Base-by-base conservation (phyloP, 495 filamentous ascomycete genomes). In the Recurvomyces mirabilis region DNA sequence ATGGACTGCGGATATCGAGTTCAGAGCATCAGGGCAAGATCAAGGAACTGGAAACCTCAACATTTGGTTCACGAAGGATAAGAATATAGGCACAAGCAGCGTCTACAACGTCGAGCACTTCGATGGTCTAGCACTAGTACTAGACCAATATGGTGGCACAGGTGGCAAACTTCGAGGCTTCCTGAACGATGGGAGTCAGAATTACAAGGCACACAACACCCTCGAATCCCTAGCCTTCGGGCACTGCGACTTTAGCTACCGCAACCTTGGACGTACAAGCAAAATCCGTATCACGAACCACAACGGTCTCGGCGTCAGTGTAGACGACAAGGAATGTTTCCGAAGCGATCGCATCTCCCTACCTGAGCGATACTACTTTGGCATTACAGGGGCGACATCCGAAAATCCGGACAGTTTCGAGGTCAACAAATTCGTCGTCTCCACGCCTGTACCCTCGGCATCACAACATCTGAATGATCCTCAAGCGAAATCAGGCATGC, bases 381-480 rank as follows among this genome's bases (percentile, higher is more conserved):
- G 91, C 57, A 66, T 98, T 49, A 82, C 82, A 1, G 91, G 89
- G 24, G 83, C 82, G 3, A 87, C 85, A 6, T 84, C 86, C 21
- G 87, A 95, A 47, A 87, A 75, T 52, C 85, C 91, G 0, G 91
- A 98, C 61, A 93, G 86, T 21, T 94, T 94, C 59, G 91, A 98
- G 63, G 61, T 91, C 48, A 89, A 87, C 70, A 93, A 89, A 54
- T 75, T 96, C 55, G 65, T 83, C 28, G 70, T 88, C 26, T 71
- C 53, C 12, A 58, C 52, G 41, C 24, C 12, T 20, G 12, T 11
- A 7, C 50, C 59, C 38, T 28, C 39, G 19, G 4, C 31, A 5
- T 35, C 44, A 1, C 38, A 26, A 18, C 49, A 41, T 15, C 28
- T 12, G 14, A 33, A 38, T 12, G 30, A 32, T n/a, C 38, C 22